Base-by-base conservation (phyloP, 306 rosid genomes). In the Cucurbita maxima region DNA sequence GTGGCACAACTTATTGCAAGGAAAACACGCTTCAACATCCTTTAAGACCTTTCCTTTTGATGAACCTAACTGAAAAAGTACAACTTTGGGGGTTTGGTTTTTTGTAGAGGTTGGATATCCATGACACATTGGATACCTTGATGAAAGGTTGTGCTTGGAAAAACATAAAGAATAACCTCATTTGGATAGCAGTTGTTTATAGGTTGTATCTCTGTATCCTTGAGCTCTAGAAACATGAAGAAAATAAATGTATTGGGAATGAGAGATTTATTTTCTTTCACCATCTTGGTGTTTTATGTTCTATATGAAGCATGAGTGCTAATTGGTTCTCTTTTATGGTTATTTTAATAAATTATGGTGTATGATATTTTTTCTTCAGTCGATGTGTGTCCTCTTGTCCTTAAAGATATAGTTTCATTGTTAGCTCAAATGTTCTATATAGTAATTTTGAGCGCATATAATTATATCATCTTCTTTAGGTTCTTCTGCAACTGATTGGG, bases 401-500 rank as follows among this genome's bases (percentile, higher is more conserved):
- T 45, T 69, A 1, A 25, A 25, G 43, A 12, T 30, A 34, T 30
- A 30, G 15, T 25, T 70, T 70, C 58, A 4, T 70, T 48, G 22
- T 8, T 69, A 22, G 10, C 15, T 61, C 47, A 7, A 57, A 22
- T 82, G 76, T 69, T 79, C 47, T 81, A 63, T 57, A 88, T 50
- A 87, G 92, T 52, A 89, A 83, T 79, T 68, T 22, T 81, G 20
- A 25, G 44, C 50, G 74, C 25, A 48, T 25, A 16, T 50, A 22
- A 8, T 50, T 8, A 5, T 25, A 34, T 48, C 12, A 19, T 43
- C 19, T 61, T 79, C 20, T 61, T 79, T 73, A 89, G 96, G 86
- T 83, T 89, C 92, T 56, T 85, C 90, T 74, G 86, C 79, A 73
- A 79, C 88, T 68, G 96, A 87, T 75, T 89, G 89, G 96, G 84